Base-by-base conservation (phyloP, 2,329 filamentous ascomycete genomes). In the Penicillium sp. region DNA sequence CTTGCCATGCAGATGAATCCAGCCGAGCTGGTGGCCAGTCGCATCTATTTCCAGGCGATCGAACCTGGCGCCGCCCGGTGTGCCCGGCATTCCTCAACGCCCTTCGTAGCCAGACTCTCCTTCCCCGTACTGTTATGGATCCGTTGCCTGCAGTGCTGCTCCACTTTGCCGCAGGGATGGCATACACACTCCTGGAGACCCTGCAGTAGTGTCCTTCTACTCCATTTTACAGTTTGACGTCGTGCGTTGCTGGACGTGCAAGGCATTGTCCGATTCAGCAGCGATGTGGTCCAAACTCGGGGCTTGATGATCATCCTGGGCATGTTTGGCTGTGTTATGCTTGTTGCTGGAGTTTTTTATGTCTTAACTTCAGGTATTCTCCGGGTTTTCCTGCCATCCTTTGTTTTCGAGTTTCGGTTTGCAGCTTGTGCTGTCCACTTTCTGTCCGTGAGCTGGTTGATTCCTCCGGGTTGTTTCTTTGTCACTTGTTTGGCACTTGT, bases 1-100 rank as follows among this genome's bases (percentile, higher is more conserved):
- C 20, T 51, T 35, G 20, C 49, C 17, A 28, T 37, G 49, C 49
- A 51, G 35, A 28, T 38, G 4, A 39, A 38, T n/a, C 7, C 17
- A 51, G n/a, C 17, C 17, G 35, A 55, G 14, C 54, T 49, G 31
- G 2, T 31, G 25, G 11, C 43, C 54, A 49, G 17, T 34, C 11
- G 28, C 14, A 15, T 25, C 1, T 11, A 14, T 55, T n/a, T 41
- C 25, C 43, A 41, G 22, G 45, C 4, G 11, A 31, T 15, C 43
- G 25, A 25, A 17, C 15, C 28, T 39, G 31, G 47, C 31, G 28
- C 47, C 54, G 31, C 47, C 25, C 22, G 22, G 31, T 22, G 42
- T 52, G 41, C 47, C 25, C 42, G 56, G 47, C 58, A 63, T 64
- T 63, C 63, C 56, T 60, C 56, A 59, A 43, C 17, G 15, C 28